Conservation (phyloP, 495 filamentous ascomycete species). For the Monascus purpureus region DNA sequence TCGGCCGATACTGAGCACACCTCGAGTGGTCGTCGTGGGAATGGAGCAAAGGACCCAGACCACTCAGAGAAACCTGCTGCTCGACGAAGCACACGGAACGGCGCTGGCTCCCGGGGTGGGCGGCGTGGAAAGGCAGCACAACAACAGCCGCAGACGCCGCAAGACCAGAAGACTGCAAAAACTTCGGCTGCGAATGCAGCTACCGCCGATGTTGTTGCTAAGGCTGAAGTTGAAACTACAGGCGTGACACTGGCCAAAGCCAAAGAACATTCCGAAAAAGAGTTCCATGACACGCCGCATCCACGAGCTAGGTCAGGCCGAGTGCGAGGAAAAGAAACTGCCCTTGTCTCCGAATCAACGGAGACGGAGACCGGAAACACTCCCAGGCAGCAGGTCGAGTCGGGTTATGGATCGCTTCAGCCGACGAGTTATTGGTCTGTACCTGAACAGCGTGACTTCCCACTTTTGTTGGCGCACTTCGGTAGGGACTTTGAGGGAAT, state of each 20-base stretch:
- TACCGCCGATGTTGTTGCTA: slow-evolving; percentile 11
- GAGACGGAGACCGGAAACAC: slow-evolving; percentile 21
- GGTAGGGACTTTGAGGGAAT: slow-evolving; percentile 82
- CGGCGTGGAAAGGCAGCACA: slow-evolving; percentile 22
- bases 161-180: slow-evolving; percentile 10
- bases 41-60: slow-evolving; percentile 34
- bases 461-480: slow-evolving; percentile 59
- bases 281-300: slow-evolving; percentile 6
- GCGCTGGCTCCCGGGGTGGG: slow-evolving; percentile 21
- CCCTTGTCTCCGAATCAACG: slow-evolving; percentile 29
- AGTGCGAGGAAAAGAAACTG: slow-evolving; percentile 22
- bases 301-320: slow-evolving; percentile 19
- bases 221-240: slow-evolving; percentile 20
- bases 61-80: slow-evolving; percentile 41
- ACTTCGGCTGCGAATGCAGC: slow-evolving; percentile 15
- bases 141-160: slow-evolving; percentile 15
- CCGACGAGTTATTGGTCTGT: slow-evolving; percentile 98
- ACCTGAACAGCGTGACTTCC: slow-evolving; percentile 74
- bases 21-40: slow-evolving; percentile 31
- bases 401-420: slow-evolving; percentile 36
- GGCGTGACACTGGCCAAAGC: slow-evolving; percentile 9
- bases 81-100: slow-evolving; percentile 32
- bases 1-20: slow-evolving; percentile 36
- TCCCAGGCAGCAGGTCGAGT: slow-evolving; percentile 13
- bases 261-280: slow-evolving; percentile 16